Evolutionary conservation across 2,329 filamentous ascomycete species (phyloP).

Genomic region (Metarhizium humberi): DNA sequence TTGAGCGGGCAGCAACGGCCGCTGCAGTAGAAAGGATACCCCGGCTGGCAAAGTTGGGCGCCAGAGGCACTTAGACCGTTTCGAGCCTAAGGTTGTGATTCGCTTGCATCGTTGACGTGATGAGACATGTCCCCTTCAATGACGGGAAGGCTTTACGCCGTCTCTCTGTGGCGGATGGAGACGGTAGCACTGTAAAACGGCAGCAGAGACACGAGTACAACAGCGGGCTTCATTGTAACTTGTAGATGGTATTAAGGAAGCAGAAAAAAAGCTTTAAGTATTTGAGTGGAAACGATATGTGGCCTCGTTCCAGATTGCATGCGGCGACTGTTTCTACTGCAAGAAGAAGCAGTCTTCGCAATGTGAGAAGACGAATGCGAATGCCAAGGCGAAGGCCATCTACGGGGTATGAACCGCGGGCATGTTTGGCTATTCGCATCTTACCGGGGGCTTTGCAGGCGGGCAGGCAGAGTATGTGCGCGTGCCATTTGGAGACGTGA

Average conservation of each 20-base stretch:
- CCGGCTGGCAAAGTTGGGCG: neutral
- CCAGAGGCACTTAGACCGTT: too few species aligned
- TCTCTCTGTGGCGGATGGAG: too few species aligned
- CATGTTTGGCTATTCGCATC: conserved; percentile 66
- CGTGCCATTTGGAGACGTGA: conserved; percentile 72
- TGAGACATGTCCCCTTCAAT: too few species aligned
- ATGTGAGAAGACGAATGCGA: conserved; percentile 72
- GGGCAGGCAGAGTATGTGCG: conserved; percentile 83
- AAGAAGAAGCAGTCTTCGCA: conserved; percentile 68
- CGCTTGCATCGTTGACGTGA: too few species aligned
- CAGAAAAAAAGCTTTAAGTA: too few species aligned
- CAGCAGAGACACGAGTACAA: too few species aligned
- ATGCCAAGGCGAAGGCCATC: conserved; percentile 61
- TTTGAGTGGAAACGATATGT: conserved; percentile 48
- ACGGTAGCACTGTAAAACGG: too few species aligned
- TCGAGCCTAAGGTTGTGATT: too few species aligned
- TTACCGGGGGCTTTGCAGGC: conserved; percentile 79
- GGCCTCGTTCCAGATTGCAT: conserved; percentile 78
- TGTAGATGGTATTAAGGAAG: too few species aligned
- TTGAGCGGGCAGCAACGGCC: neutral
- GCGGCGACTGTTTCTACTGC: conserved; percentile 66
- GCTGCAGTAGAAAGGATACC: neutral
- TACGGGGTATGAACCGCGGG: conserved; percentile 71
- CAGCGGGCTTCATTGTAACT: too few species aligned
- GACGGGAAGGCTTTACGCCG: too few species aligned